A percentile compares a stretch with the other conserved stretches of the same genome.
Conservation (phyloP, 140 eudicot genomes). For the Ambrosia hybrid region DNA sequence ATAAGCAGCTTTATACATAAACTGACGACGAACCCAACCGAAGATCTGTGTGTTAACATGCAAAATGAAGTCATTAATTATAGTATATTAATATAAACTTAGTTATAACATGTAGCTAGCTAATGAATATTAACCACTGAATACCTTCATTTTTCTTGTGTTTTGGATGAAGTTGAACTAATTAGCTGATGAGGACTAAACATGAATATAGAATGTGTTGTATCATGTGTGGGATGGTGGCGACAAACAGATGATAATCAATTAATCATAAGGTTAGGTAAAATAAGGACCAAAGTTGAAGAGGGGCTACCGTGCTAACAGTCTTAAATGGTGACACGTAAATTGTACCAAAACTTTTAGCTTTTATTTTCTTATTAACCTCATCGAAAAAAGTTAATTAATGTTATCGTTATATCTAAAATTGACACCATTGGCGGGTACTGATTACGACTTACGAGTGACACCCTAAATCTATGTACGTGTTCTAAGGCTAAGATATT, state of each 20-base stretch:
- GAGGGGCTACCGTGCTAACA: constrained; percentile 29
- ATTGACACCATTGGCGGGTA: neutral
- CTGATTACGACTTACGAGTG: too few species aligned
- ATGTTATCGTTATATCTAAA: neutral
- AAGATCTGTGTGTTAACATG: constrained; percentile 45
- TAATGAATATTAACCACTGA: constrained; percentile 5
- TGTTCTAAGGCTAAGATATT: too few species aligned
- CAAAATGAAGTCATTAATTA: neutral
- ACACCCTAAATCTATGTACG: too few species aligned
- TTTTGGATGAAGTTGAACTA: neutral
- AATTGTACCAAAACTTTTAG: neutral
- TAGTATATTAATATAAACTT: neutral
- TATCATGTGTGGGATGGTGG: neutral
- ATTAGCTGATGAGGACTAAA: neutral
- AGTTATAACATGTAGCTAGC: neutral
- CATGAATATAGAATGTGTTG: neutral
- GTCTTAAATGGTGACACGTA: constrained; percentile 15
- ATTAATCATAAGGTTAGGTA: constrained; percentile 26
- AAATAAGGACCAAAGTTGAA: constrained; percentile 22
- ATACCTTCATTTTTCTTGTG: constrained; percentile 41
- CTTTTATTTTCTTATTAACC: too few species aligned
- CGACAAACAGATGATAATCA: constrained; percentile 10
- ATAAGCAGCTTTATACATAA: constrained; percentile 38
- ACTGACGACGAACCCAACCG: constrained; percentile 58
- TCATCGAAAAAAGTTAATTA: neutral